phyloP scores from a whole-genome alignment of 2,329 filamentous ascomycete genomes.

The Meredithiella fracta region DNA sequence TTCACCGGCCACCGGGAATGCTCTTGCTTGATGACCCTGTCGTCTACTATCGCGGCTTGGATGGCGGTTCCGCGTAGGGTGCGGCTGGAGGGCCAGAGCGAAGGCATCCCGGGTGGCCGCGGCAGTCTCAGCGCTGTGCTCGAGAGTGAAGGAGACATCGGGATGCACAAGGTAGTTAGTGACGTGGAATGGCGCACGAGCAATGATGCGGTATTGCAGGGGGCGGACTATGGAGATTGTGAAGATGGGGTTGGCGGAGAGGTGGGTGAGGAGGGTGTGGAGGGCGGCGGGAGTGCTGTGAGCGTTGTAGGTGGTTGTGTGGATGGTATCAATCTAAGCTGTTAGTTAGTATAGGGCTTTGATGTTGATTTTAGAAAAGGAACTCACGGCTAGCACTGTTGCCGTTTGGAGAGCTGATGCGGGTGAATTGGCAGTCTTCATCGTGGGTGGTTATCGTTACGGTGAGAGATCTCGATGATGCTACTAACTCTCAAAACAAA shows the following conservation, averaged over 20 bases:
- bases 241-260: background rate
- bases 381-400: too few relatives aligned
- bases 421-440: too few relatives aligned
- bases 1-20: too few relatives aligned
- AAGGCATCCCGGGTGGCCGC: background rate
- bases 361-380: too few relatives aligned
- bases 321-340: background rate
- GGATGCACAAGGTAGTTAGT: background rate
- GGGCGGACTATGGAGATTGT: background rate
- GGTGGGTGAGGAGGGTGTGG: background rate
- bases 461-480: too few relatives aligned
- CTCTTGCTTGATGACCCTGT: too few relatives aligned
- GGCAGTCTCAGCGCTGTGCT: background rate
- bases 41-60: background rate
- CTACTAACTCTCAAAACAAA: too few relatives aligned
- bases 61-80: background rate
- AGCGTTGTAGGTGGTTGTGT: background rate
- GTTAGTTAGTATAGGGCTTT: too few relatives aligned
- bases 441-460: too few relatives aligned
- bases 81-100: background rate
- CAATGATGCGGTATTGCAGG: background rate
- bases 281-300: background rate
- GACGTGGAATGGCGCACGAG: background rate
- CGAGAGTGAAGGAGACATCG: background rate
- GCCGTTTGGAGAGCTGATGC: too few relatives aligned